Evolutionary conservation across 1,139 yeast genomes (phyloP).

Genomic region (Debaryomyces sp.): DNA sequence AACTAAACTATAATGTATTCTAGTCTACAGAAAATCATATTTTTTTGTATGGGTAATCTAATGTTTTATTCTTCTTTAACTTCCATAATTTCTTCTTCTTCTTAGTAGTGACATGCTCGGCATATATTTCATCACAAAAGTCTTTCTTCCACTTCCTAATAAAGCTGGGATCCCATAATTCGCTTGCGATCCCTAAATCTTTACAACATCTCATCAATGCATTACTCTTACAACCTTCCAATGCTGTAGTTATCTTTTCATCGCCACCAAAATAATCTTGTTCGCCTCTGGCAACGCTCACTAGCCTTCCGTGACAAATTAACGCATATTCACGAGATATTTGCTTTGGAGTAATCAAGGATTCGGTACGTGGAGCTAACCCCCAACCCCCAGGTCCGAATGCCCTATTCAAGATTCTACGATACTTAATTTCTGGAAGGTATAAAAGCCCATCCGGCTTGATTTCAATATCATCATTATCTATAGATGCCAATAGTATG

Average conservation of each 20-base stretch:
- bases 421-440: constrained; percentile 91
- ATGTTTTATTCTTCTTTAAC: constrained; percentile 69
- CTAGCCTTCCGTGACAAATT: constrained; percentile 84
- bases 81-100: constrained; percentile 92
- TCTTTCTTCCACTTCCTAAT: constrained; percentile 77
- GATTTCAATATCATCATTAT: constrained; percentile 78
- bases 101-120: constrained; percentile 79
- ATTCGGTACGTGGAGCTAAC: constrained; percentile 87
- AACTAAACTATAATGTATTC: background rate
- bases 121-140: constrained; percentile 81
- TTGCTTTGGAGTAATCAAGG: constrained; percentile 64
- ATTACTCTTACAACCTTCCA: constrained; percentile 96
- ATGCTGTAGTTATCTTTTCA: constrained; percentile 89
- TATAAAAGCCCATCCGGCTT: constrained; percentile 94
- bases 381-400: constrained; percentile 99
- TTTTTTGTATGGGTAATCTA: constrained; percentile 78
- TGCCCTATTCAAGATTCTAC: constrained; percentile 83
- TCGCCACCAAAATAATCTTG: constrained; percentile 86
- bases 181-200: constrained; percentile 95
- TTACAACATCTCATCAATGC: constrained; percentile 98
- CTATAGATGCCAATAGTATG: constrained; percentile 60
- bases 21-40: constrained; percentile 7
- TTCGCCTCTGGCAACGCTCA: constrained; percentile 93
- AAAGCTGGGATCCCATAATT: constrained; percentile 94
- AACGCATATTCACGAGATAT: constrained; percentile 87